Conservation (phyloP, 768 basidiomycete genomes). For the Phallus indusiatus region DNA sequence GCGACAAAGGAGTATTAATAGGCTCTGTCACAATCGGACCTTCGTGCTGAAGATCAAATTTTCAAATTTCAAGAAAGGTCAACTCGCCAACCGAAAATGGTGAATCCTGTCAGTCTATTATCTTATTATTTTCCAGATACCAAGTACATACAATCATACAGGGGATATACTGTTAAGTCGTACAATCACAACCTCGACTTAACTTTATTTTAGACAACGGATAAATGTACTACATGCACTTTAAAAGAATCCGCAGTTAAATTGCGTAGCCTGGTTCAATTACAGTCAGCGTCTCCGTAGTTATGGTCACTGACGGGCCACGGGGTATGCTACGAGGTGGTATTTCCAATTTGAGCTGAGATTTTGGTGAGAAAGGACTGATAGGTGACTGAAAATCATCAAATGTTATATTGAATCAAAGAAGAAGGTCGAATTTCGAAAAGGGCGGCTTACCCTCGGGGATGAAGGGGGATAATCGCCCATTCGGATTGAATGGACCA, state of each 20-base stretch:
- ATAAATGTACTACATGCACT: too few relatives aligned
- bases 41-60: too few relatives aligned
- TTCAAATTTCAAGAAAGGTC: too few relatives aligned
- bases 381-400: not conserved
- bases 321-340: not conserved
- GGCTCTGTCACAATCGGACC: too few relatives aligned
- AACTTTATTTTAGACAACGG: too few relatives aligned
- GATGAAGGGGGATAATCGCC: not conserved
- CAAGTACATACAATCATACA: not conserved
- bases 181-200: too few relatives aligned
- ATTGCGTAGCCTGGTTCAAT: not conserved
- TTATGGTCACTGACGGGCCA: not conserved
- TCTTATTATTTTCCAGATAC: not conserved
- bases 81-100: constrained; percentile 59
- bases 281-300: not conserved
- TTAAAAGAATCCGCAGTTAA: not conserved
- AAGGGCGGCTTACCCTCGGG: not conserved
- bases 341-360: not conserved
- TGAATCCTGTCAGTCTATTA: constrained; percentile 19
- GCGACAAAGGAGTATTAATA: too few relatives aligned
- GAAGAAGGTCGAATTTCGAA: not conserved
- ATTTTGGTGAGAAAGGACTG: not conserved
- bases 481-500: not conserved
- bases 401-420: not conserved
- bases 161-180: not conserved